Evolutionary conservation across 352 stramenopile genomes (phyloP).

Genomic region (Globisporangium nunn): DNA sequence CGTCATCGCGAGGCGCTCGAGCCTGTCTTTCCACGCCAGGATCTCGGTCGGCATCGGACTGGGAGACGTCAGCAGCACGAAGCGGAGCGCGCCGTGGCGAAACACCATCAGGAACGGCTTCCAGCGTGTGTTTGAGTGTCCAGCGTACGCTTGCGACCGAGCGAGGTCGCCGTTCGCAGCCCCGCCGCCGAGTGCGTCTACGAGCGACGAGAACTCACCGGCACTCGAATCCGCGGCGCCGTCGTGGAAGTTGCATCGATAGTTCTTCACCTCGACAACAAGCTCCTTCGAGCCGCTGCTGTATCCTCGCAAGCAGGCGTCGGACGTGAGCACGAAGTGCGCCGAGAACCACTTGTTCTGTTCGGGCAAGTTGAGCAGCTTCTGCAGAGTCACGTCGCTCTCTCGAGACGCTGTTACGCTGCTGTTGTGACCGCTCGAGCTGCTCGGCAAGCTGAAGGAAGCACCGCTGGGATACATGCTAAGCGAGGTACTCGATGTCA

Average conservation of each 20-base stretch:
- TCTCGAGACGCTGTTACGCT: too few species aligned
- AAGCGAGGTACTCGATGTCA: too few species aligned
- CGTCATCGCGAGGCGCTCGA: constrained; percentile 26
- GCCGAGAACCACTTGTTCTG: constrained; percentile 44
- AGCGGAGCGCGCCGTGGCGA: constrained; percentile 33
- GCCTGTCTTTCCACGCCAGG: constrained; percentile 49
- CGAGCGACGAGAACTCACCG: too few species aligned
- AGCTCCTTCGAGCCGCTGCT: constrained; percentile 22
- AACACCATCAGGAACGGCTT: constrained; percentile 58
- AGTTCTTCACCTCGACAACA: constrained; percentile 41
- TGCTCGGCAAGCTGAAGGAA: too few species aligned
- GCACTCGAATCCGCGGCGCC: constrained; percentile 6
- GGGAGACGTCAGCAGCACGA: constrained; percentile 41
- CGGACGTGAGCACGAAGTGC: constrained; percentile 35
- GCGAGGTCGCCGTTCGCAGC: too few species aligned
- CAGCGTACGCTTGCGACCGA: constrained; percentile 9
- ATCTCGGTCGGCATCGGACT: constrained; percentile 35
- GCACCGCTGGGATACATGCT: too few species aligned
- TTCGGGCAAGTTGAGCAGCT: constrained; percentile 43
- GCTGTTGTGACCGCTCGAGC: too few species aligned
- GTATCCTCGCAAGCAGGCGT: constrained; percentile 36
- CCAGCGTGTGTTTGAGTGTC: constrained; percentile 24
- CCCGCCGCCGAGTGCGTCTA: too few species aligned
- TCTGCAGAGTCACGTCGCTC: constrained; percentile 25
- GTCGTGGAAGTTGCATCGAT: constrained; percentile 41